Conservation (phyloP, 2,329 filamentous ascomycete species). For the Monosporascus sp. region DNA sequence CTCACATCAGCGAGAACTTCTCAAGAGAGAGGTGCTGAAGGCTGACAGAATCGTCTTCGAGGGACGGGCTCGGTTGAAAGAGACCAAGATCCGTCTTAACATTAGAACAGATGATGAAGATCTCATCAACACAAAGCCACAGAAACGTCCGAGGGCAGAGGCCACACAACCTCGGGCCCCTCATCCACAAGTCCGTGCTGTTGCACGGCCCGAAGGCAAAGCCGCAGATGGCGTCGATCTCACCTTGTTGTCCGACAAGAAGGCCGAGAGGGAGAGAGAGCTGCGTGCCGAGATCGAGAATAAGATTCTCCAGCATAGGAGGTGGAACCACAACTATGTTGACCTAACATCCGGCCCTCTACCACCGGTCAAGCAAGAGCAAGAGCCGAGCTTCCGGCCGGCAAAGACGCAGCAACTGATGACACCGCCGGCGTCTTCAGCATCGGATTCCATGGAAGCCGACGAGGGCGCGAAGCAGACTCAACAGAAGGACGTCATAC, state of each 20-base stretch:
- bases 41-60: constrained; percentile 77
- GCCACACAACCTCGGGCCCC: constrained; percentile 52
- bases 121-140: constrained; percentile 82
- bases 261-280: constrained; percentile 75
- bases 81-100: constrained; percentile 79
- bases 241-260: constrained; percentile 67
- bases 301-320: constrained; percentile 80
- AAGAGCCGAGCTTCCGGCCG: constrained; percentile 61
- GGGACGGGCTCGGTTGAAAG: constrained; percentile 74
- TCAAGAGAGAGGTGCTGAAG: constrained; percentile 70
- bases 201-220: constrained; percentile 65
- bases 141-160: constrained; percentile 58
- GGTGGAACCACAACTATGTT: constrained; percentile 86
- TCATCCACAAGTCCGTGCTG: constrained; percentile 61
- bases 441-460: constrained; percentile 51
- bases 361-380: constrained; percentile 66
- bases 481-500: constrained; percentile 24
- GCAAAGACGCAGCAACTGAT: constrained; percentile 67
- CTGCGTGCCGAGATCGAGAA: constrained; percentile 78
- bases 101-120: constrained; percentile 94
- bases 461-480: constrained; percentile 35
- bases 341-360: constrained; percentile 84
- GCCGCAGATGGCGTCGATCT: constrained; percentile 69
- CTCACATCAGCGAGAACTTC: constrained; percentile 72
- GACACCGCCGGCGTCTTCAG: constrained; percentile 55